Evolutionary conservation across 352 stramenopile genomes (phyloP), one percentile per base, ranked within the genome.

Genomic region (Phytophthora palmivora): DNA sequence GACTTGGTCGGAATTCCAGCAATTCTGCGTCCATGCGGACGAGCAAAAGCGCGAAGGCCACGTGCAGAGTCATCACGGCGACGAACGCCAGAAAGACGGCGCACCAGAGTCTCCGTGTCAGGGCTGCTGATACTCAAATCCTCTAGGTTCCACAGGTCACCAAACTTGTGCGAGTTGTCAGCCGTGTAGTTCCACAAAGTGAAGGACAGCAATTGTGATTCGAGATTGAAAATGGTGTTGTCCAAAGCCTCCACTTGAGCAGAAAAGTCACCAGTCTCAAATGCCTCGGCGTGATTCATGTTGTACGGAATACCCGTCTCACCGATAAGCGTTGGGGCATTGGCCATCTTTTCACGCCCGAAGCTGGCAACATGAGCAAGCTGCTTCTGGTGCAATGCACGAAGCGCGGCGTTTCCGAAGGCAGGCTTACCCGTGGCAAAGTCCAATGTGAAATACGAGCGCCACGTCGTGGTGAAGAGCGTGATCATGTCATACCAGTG

Each of bases 401-500:
- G 72, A 37, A 94, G 79, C 1, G 74, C 76, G 6, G 56, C 50
- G 6, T 76, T 72, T 3, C 87, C 87, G 34, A 94, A 89, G 2
- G 78, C 84, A 5, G 79, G 82, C 30, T 70, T 65, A 41, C 79
- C 84, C 8, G 72, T 87, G 2, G 57, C 37, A 14, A 81, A 72
- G 45, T 96, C 86, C 0, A 94, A 63, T 0, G 76, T 86, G 43
- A 94, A 91, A 62, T 84, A 91, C 15, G 86, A 72, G 9, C 74
- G 51, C 79, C 81, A 93, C 5, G 52, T 63, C 18, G 80, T 84
- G 6, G 91, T 56, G 36, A 97, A 93, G 3, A 97, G 69, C 45
- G 89, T 97, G 12, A 93, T 75, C 11, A 81, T 72, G 50, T 97
- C 89, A 67, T 97, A 97, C 82, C 88, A 96, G 64, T 97, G 91